Evolutionary conservation across 2,329 filamentous ascomycete genomes (phyloP).

Genomic region (Cordyceps militaris): DNA sequence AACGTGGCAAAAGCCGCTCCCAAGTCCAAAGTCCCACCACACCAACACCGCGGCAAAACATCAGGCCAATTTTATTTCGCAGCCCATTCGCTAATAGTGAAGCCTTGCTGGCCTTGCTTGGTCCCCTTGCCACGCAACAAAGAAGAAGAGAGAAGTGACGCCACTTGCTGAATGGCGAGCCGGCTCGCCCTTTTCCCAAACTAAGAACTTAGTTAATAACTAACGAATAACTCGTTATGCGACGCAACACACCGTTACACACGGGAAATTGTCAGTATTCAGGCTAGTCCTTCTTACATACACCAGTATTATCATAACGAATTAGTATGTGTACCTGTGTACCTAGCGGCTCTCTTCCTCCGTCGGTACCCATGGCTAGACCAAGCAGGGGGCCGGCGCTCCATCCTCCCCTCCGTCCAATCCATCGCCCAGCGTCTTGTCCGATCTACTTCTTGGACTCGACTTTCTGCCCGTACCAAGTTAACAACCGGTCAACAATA

Average conservation of each 20-base stretch:
- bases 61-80: too few species aligned
- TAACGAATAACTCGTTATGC: background rate
- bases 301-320: too few species aligned
- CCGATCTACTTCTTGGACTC: too few species aligned
- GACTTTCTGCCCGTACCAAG: background rate
- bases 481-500: background rate
- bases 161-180: too few species aligned
- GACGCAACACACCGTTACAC: background rate
- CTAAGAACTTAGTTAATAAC: too few species aligned
- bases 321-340: background rate
- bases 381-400: background rate
- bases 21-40: background rate
- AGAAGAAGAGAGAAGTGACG: too few species aligned
- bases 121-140: background rate
- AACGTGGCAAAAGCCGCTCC: constrained; percentile 2
- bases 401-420: too few species aligned
- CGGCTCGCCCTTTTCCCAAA: too few species aligned
- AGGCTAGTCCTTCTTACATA: background rate
- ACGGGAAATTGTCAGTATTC: constrained; percentile 8
- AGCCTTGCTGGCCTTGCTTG: too few species aligned
- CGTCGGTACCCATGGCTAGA: background rate
- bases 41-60: background rate
- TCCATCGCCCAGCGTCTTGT: too few species aligned
- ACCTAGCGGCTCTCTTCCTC: background rate
- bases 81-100: too few species aligned